Evolutionary conservation across 257 asterid species (phyloP), one percentile per base, ranked within the genome.

Genomic region (Hygrophila difformis): DNA sequence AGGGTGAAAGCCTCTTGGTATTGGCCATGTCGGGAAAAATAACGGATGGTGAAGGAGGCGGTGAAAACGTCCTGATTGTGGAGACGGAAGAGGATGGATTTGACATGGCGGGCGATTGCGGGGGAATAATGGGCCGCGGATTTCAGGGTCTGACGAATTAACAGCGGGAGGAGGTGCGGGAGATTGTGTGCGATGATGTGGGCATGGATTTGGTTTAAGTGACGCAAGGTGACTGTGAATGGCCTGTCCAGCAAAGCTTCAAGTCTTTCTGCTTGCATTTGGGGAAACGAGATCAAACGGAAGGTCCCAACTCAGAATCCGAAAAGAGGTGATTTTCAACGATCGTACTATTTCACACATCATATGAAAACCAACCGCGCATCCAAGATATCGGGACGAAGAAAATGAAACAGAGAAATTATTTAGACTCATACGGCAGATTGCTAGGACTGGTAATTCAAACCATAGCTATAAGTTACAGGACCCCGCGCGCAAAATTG

Each of bases 171-270:
- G 12, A 84, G 77, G 39, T 64, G 53, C 12, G 17, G 50, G 22
- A 76, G 55, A 43, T 70, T 52, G 45, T 61, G 66, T 41, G 62
- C 51, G 5, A 81, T 61, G 5, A 87, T 73, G 39, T 63, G 70
- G 9, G 82, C 80, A 55, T 87, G 95, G 51, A 78, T 64, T 69
- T 84, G 86, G 64, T 78, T 78, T 12, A 78, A 67, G 5, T 67
- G 89, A 19, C 71, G 63, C n/a, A n/a, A n/a, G n/a, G n/a, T n/a
- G 34, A 38, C 22, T 6, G 67, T 22, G 3, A 78, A 47, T 33
- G 60, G 12, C 12, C 10, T 33, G 2, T 33, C 37, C 37, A 33
- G 37, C 37, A 33, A 10, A 33, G 37, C n/a, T n/a, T n/a, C n/a
- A n/a, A n/a, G n/a, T n/a, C n/a, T n/a, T n/a, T n/a, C n/a, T n/a